Conservation (phyloP, 768 basidiomycete species). For the Tricholoma terreum region DNA sequence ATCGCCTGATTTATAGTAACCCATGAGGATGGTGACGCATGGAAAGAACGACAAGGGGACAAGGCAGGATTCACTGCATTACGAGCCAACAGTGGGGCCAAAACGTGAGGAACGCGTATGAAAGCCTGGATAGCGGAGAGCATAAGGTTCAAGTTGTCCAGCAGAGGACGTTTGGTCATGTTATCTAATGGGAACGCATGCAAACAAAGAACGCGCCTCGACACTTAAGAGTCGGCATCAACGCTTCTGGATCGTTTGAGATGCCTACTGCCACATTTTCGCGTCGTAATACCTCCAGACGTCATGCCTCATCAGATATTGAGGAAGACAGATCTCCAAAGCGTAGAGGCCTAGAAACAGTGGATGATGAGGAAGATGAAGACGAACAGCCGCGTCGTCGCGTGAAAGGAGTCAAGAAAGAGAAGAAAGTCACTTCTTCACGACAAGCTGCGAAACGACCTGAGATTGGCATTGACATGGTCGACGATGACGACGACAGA, state of each 20-base stretch:
- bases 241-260: conserved; percentile 4
- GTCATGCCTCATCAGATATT: conserved; percentile 56
- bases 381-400: conserved; percentile 31
- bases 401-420: conserved; percentile 27
- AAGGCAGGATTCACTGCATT: neutral
- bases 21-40: conserved; percentile 52
- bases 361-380: conserved; percentile 42
- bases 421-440: conserved; percentile 27
- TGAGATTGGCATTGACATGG: conserved; percentile 18
- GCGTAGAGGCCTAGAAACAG: conserved; percentile 24
- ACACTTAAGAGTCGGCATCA: conserved; percentile 12
- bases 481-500: conserved; percentile 33
- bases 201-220: conserved; percentile 36
- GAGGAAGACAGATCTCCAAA: conserved; percentile 49
- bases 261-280: conserved; percentile 42
- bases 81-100: conserved; percentile 25
- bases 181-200: neutral
- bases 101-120: conserved; percentile 25
- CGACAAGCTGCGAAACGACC: conserved; percentile 14
- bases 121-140: conserved; percentile 36
- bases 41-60: conserved; percentile 51
- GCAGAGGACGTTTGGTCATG: neutral
- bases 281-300: conserved; percentile 38
- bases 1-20: conserved; percentile 88
- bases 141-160: conserved; percentile 25